Evolutionary conservation across 129 eudicot species (phyloP).

Genomic region (Erigeron canadensis): DNA sequence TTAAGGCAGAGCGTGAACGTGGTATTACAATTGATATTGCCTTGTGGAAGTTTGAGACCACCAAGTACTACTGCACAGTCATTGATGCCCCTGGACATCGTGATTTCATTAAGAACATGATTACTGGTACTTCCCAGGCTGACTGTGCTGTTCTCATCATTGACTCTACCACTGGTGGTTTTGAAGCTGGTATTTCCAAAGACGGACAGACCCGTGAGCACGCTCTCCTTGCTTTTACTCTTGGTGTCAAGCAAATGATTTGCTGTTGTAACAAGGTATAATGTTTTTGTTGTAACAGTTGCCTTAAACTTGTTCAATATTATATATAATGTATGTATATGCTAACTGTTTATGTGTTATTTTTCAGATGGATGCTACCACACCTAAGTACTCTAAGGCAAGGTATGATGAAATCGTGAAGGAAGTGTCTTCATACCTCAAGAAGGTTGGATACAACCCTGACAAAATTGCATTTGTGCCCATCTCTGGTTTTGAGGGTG

Average conservation of each 20-base stretch:
- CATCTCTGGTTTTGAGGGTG: not conserved
- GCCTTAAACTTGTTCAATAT: no score
- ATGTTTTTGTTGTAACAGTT: no score
- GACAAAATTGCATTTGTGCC: not conserved
- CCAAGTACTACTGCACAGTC: constrained; percentile 49
- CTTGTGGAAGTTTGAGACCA: constrained; percentile 61
- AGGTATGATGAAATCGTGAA: not conserved
- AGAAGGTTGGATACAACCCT: not conserved
- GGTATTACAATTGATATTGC: constrained; percentile 66
- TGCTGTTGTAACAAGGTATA: no score
- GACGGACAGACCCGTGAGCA: constrained; percentile 38
- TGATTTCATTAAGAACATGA: constrained; percentile 58
- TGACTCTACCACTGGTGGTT: constrained; percentile 65
- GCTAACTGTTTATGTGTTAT: not conserved
- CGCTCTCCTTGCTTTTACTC: no score
- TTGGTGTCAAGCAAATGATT: no score
- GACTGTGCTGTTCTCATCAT: constrained; percentile 59
- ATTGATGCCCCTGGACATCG: constrained; percentile 18
- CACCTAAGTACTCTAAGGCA: not conserved
- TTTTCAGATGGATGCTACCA: not conserved
- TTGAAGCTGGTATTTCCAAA: constrained; percentile 30
- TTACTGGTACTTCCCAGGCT: constrained; percentile 64
- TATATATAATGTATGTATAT: no score
- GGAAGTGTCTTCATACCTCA: not conserved
- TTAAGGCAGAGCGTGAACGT: constrained; percentile 71